These are phyloP conservation scores for Papilionanthe hybrid DNA, from an alignment of 116 monocot species.

Conservation along the genomic window DNA sequence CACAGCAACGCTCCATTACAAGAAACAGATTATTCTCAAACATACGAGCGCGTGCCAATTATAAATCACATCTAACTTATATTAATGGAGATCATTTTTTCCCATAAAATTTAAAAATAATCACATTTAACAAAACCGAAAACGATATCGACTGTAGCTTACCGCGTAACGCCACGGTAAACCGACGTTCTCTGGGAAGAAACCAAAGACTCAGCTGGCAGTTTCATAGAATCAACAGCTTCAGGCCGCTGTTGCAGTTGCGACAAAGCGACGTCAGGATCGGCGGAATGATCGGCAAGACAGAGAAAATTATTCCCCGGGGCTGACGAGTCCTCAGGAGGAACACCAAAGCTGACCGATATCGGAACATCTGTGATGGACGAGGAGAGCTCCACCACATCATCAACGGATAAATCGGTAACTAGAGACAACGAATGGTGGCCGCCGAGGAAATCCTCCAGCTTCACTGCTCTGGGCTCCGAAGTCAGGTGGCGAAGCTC, in stretches of 20 bases:
- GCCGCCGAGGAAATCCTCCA: constrained; percentile 28
- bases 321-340: constrained; percentile 11
- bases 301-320: constrained; percentile 1
- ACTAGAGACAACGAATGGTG: constrained; percentile 5
- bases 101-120: background rate
- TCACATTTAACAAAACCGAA: too few species aligned
- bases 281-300: constrained; percentile 6
- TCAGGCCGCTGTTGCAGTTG: background rate
- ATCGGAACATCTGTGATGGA: background rate
- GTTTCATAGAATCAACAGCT: background rate
- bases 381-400: background rate
- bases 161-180: constrained; percentile 58
- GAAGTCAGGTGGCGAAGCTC: background rate
- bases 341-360: constrained; percentile 1
- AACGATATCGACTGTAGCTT: background rate
- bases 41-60: background rate
- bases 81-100: background rate
- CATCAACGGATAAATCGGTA: background rate
- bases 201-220: background rate
- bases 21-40: too few species aligned
- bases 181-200: constrained; percentile 30
- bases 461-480: constrained; percentile 11
- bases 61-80: background rate
- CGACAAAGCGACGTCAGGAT: background rate
- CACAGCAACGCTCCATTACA: background rate